Percentiles rank a stretch among this genome's conserved stretches.
Evolutionary conservation across 139 green algal species (phyloP).

Genomic region (Chlamydomonas sphaeroides): DNA sequence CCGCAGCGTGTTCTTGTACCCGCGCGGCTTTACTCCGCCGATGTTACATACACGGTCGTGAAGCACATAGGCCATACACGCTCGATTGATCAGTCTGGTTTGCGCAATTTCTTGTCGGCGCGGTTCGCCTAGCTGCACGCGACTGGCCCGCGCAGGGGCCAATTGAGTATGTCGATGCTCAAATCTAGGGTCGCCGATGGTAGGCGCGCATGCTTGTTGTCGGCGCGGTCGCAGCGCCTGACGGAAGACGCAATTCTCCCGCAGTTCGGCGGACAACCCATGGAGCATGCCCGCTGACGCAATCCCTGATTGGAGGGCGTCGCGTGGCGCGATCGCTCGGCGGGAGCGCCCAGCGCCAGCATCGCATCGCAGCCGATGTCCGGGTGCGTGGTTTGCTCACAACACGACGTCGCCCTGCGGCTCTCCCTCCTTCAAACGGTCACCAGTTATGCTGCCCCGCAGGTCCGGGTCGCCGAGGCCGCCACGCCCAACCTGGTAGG

Average conservation of each 20-base stretch:
- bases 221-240: not conserved
- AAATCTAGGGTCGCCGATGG: not conserved
- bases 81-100: no score
- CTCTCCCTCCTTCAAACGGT: no score
- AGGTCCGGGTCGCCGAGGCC: slow-evolving; percentile 19
- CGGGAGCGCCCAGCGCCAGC: not conserved
- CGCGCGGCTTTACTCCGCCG: no score
- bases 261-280: slow-evolving; percentile 7
- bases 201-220: not conserved
- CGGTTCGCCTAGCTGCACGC: no score
- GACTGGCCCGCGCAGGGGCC: no score
- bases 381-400: not conserved
- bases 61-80: no score
- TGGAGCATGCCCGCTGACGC: not conserved
- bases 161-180: not conserved
- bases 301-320: not conserved
- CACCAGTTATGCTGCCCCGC: no score
- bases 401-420: no score
- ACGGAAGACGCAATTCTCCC: not conserved
- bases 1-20: no score
- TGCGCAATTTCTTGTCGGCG: no score
- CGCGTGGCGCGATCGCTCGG: not conserved
- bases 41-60: no score
- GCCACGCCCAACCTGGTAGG: slow-evolving; percentile 25
- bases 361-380: not conserved